A percentile compares a stretch with the other conserved stretches of the same genome.
phyloP scores from a whole-genome alignment of 1,284 basidiomycete genomes.

The Limonomyces culmigenus region DNA sequence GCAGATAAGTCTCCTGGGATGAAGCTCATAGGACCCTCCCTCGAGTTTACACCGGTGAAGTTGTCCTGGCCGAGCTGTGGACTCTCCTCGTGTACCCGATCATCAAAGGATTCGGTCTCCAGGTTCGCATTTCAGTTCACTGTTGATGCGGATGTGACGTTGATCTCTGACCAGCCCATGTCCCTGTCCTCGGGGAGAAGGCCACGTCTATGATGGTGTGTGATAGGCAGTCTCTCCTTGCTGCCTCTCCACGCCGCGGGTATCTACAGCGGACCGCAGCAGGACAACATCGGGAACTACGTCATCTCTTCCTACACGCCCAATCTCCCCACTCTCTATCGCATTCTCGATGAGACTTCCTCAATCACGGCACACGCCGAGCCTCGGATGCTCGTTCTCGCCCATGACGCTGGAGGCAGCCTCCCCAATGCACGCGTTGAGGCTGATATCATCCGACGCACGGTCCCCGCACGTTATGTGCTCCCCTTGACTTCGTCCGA shows the following conservation, averaged over 20 bases:
- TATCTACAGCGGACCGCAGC: constrained; percentile 4
- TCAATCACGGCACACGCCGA: constrained; percentile 4
- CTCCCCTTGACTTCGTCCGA: background rate
- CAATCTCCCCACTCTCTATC: constrained; percentile 4
- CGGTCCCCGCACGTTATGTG: background rate
- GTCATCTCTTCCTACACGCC: constrained; percentile 12
- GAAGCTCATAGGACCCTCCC: too few relatives aligned
- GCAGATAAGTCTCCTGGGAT: too few relatives aligned
- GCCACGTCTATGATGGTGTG: constrained; percentile 10
- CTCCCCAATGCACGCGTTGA: too few relatives aligned
- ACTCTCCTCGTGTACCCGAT: background rate
- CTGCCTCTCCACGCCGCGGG: constrained; percentile 13
- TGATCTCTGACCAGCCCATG: background rate
- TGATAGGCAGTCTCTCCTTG: constrained; percentile 10
- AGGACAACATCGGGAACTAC: constrained; percentile 6
- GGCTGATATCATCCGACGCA: background rate
- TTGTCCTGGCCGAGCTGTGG: background rate
- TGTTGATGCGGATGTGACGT: background rate
- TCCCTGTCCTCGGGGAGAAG: background rate
- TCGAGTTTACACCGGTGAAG: too few relatives aligned
- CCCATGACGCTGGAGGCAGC: background rate
- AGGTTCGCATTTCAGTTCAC: background rate
- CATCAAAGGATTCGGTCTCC: background rate
- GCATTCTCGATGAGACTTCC: too few relatives aligned
- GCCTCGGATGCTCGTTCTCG: background rate